These are phyloP conservation scores for Vinca major DNA, from an alignment of 305 asterid genomes.

Conservation along the genomic window DNA sequence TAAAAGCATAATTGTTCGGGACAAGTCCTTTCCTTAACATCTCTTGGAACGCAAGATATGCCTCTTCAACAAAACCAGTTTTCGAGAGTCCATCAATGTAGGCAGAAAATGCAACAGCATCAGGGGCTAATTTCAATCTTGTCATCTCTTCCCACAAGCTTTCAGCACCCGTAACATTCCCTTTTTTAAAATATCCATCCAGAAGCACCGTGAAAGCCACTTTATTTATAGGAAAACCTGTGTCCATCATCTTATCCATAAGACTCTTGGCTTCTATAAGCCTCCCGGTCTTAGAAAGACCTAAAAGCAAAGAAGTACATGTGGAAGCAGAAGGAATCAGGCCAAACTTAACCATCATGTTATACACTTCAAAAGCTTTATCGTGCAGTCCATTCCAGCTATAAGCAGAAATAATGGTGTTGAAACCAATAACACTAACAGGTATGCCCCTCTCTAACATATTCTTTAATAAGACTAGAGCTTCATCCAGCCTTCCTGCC, in stretches of 20 bases:
- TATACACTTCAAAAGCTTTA: slow-evolving; percentile 63
- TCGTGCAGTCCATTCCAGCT: slow-evolving; percentile 57
- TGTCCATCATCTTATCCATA: slow-evolving; percentile 54
- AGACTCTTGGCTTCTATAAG: slow-evolving; percentile 55
- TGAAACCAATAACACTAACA: slow-evolving; percentile 59
- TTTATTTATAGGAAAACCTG: slow-evolving; percentile 52
- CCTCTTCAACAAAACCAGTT: slow-evolving; percentile 62
- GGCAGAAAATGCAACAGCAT: slow-evolving; percentile 87
- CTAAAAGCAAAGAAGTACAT: slow-evolving; percentile 59
- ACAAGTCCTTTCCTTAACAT: slow-evolving; percentile 62
- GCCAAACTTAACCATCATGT: slow-evolving; percentile 52
- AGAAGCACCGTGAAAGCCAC: slow-evolving; percentile 66
- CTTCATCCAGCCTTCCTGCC: slow-evolving; percentile 73
- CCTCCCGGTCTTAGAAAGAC: slow-evolving; percentile 57
- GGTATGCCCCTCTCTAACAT: slow-evolving; percentile 69
- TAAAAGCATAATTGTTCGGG: slow-evolving; percentile 74
- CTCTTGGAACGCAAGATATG: slow-evolving; percentile 35
- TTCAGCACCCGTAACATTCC: slow-evolving; percentile 62
- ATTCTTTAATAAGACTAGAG: slow-evolving; percentile 43
- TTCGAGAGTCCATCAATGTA: slow-evolving; percentile 64
- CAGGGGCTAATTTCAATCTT: slow-evolving; percentile 62
- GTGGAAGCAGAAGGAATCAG: slow-evolving; percentile 75
- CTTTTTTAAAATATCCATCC: slow-evolving; percentile 65
- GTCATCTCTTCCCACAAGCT: slow-evolving; percentile 74
- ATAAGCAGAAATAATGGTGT: slow-evolving; percentile 68